phyloP scores from a whole-genome alignment of 1,139 yeast species.

The Saccharomyces hybrid region DNA sequence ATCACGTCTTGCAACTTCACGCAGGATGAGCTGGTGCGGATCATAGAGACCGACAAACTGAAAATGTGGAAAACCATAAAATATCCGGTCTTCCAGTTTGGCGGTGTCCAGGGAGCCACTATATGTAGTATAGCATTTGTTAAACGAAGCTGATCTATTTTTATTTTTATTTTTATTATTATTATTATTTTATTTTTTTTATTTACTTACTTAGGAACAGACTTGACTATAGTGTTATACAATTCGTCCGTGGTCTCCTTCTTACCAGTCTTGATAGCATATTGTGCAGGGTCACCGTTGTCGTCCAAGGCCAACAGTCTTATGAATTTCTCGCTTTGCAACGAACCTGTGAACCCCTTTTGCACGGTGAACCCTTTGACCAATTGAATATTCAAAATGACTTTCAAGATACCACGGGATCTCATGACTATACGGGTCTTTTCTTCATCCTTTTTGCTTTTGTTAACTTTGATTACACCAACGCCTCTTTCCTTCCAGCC shows the following conservation, averaged over 20 bases:
- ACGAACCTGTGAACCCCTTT: slow-evolving; percentile 80
- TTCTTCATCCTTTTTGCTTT: slow-evolving; percentile 28
- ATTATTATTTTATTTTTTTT: neutral
- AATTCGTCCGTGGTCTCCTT: slow-evolving; percentile 55
- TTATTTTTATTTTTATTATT: neutral
- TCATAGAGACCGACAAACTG: slow-evolving; percentile 43
- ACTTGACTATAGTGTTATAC: slow-evolving; percentile 42
- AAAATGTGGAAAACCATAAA: slow-evolving; percentile 54
- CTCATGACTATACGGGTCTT: slow-evolving; percentile 76
- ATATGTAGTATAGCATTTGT: slow-evolving; percentile 80
- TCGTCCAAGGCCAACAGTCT: slow-evolving; percentile 55
- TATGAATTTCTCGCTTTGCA: slow-evolving; percentile 72
- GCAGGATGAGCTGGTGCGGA: slow-evolving; percentile 55
- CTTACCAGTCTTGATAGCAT: slow-evolving; percentile 66
- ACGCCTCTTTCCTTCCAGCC: slow-evolving; percentile 98
- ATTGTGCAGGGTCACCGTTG: slow-evolving; percentile 66
- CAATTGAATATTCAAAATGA: slow-evolving; percentile 71
- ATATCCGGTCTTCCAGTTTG: slow-evolving; percentile 81
- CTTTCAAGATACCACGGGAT: slow-evolving; percentile 77
- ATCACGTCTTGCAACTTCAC: slow-evolving; percentile 97
- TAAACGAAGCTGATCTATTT: slow-evolving; percentile 23
- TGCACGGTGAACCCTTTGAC: slow-evolving; percentile 50
- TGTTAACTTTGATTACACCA: slow-evolving; percentile 78
- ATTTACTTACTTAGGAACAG: slow-evolving; percentile 14
- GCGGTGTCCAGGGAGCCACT: slow-evolving; percentile 81